Conservation (phyloP, 1,139 yeast genomes). For the Saccharomyces hybrid region DNA sequence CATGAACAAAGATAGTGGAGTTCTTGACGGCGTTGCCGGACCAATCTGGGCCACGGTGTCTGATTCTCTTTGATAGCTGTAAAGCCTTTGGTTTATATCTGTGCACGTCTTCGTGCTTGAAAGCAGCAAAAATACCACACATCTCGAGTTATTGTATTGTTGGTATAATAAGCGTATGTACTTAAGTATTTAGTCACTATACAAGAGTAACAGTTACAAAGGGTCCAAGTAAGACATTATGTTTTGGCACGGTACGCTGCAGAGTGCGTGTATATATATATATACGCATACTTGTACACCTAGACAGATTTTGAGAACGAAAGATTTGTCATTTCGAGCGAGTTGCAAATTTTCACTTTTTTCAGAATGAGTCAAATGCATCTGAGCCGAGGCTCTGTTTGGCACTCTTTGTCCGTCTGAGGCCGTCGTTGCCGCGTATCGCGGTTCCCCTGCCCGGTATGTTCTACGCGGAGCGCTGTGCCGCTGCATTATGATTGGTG, state of each 20-base stretch:
- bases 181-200: background rate
- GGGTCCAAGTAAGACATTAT: background rate
- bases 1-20: slow-evolving; percentile 78
- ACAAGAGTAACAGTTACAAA: background rate
- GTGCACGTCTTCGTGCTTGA: slow-evolving; percentile 68
- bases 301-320: background rate
- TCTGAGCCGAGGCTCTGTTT: background rate
- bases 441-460: background rate
- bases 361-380: background rate
- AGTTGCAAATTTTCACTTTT: background rate
- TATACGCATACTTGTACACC: background rate
- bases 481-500: background rate
- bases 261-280: background rate
- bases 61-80: slow-evolving; percentile 79
- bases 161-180: background rate
- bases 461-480: background rate
- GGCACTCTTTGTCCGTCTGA: background rate
- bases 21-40: slow-evolving; percentile 78
- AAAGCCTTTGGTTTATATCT: slow-evolving; percentile 80
- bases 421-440: background rate
- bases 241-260: background rate
- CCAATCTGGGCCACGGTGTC: slow-evolving; percentile 99
- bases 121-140: slow-evolving; percentile 98
- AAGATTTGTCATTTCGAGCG: background rate
- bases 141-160: slow-evolving; percentile 33